Evolutionary conservation across 2,329 filamentous ascomycete species (phyloP), one percentile per base, ranked within the genome.

Genomic region (Cercospora brassicicola): DNA sequence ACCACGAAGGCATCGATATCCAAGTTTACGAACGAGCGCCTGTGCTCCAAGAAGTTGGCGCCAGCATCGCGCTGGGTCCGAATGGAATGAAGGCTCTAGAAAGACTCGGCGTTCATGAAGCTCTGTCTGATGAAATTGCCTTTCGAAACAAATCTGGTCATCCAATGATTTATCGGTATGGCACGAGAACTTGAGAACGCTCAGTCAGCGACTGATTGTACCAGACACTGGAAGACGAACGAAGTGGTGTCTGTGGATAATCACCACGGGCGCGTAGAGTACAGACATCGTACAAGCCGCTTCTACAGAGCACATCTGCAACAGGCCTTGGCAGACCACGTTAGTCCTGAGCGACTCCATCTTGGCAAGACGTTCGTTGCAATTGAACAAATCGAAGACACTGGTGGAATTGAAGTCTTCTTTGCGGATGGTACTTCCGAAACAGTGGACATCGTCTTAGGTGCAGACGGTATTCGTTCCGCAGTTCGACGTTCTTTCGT

Each of bases 381-480:
- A 9, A 71, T 72, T 0, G 65, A 62, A 3, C 65, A 69, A 53
- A 28, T 60, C 3, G 13, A 53, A 3, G 59, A 60, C 2, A 60
- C 55, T n/a, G 45, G 74, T 15, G 67, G 72, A 11, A 71, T 79
- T 6, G 63, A 65, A 2, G 65, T 80, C 48, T 64, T 66, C 5
- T 81, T 80, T 64, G 56, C 72, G 23, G 78, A 80, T 67, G 76
- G 76, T 5, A 73, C 74, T 6, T 70, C 56, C n/a, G 69, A 67
- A 10, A 72, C 55, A 3, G 75, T 75, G 31, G 78, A 80, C 67
- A 63, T 80, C 18, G 62, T 80, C 0, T 39, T 81, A 2, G 79
- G 78, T 23, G 76, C 79, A 39, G 79, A 81, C 72, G 78, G 79
- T 1, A 75, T 80, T n/a, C 72, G 73, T n/a, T 80, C 78, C n/a